A percentile compares a stretch with the other conserved stretches of the same genome.
Evolutionary conservation across 768 basidiomycete species (phyloP).

Genomic region (Rhodosporidiobolus sp.): DNA sequence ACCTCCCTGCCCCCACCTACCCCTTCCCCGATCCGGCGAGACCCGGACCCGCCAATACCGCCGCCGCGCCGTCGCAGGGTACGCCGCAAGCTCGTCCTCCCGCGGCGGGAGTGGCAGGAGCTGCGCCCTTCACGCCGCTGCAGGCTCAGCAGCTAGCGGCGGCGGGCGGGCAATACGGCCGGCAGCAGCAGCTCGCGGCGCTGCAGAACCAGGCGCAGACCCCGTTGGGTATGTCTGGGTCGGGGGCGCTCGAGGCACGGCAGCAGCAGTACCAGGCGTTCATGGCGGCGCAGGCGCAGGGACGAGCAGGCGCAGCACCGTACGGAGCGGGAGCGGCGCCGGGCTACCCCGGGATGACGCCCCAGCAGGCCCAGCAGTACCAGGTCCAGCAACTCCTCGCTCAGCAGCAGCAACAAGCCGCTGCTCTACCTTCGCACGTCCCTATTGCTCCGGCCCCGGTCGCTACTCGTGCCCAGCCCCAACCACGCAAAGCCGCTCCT

Average conservation of each 20-base stretch:
- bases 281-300: neutral
- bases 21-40: conserved; percentile 19
- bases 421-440: neutral
- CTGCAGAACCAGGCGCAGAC: neutral
- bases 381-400: conserved; percentile 7
- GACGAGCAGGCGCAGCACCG: neutral
- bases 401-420: neutral
- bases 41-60: no score
- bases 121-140: neutral
- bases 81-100: conserved; percentile 1
- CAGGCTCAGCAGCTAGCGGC: neutral
- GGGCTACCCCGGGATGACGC: conserved; percentile 7
- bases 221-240: neutral
- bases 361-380: conserved; percentile 3
- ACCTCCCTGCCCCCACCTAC: conserved; percentile 20
- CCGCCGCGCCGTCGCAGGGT: neutral
- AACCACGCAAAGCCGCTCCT: neutral
- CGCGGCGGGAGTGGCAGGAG: neutral
- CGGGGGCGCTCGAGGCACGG: neutral
- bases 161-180: neutral
- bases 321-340: neutral
- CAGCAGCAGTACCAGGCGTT: conserved; percentile 5
- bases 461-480: neutral
- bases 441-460: neutral
- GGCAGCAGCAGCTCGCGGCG: conserved; percentile 10